Percentiles rank a stretch among this genome's conserved stretches.
phyloP scores from a whole-genome alignment of 345 rosid species.

The Syzygium aromaticum region DNA sequence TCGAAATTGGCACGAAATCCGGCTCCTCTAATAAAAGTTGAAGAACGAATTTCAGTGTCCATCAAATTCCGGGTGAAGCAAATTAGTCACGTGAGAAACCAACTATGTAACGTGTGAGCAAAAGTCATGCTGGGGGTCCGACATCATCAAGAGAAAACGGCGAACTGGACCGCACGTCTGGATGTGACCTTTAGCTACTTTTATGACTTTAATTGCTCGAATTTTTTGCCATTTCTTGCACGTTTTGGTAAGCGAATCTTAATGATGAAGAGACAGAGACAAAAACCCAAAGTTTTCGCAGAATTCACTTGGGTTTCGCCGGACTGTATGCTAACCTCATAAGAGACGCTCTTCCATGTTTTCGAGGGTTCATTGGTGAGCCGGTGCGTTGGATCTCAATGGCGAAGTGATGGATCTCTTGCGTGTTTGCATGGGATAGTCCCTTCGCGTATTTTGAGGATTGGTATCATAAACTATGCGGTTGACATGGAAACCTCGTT shows the following conservation, averaged over 20 bases:
- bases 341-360: not conserved
- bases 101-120: not conserved
- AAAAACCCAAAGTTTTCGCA: not conserved
- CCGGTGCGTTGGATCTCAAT: not conserved
- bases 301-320: not conserved
- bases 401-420: not conserved
- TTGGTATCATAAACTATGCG: not conserved
- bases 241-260: not conserved
- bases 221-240: not conserved
- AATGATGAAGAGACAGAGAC: not conserved
- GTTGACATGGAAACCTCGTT: not conserved
- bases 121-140: not conserved
- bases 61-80: too few species aligned
- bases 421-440: not conserved
- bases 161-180: not conserved
- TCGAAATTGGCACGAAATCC: too few species aligned
- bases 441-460: not conserved
- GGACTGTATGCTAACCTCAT: not conserved
- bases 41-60: too few species aligned
- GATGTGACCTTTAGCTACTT: not conserved
- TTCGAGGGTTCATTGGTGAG: not conserved
- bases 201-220: not conserved
- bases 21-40: too few species aligned
- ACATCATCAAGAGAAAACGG: not conserved
- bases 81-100: not conserved